Evolutionary conservation across 2,329 filamentous ascomycete species (phyloP).

Genomic region (Stachybotrys echinatus): DNA sequence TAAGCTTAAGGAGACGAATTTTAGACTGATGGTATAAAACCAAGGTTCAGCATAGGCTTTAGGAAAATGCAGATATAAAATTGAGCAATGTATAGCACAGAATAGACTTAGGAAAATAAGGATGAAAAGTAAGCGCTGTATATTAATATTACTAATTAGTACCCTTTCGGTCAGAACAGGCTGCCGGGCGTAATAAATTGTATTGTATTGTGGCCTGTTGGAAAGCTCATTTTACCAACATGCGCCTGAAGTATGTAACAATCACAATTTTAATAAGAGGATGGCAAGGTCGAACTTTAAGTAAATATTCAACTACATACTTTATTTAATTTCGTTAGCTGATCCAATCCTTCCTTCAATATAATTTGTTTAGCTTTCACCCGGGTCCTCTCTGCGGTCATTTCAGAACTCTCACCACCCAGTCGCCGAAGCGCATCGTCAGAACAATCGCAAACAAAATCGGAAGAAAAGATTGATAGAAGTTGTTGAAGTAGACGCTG

Average conservation of each 20-base stretch:
- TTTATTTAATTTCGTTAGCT: too few species aligned
- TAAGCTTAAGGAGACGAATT: neutral
- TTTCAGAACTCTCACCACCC: too few species aligned
- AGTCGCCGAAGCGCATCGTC: too few species aligned
- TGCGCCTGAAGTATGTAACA: too few species aligned
- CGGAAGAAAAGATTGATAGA: constrained; percentile 14
- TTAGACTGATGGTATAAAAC: neutral
- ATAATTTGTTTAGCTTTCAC: too few species aligned
- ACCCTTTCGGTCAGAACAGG: neutral
- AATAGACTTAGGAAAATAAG: neutral
- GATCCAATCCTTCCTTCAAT: too few species aligned
- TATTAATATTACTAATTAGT: neutral
- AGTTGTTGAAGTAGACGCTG: constrained; percentile 20
- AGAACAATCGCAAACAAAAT: too few species aligned
- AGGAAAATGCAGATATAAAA: neutral
- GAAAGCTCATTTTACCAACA: too few species aligned
- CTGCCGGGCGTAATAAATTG: neutral
- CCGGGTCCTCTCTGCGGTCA: too few species aligned
- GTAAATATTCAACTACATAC: too few species aligned
- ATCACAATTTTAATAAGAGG: too few species aligned
- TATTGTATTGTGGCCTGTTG: neutral
- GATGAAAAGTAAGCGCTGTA: neutral
- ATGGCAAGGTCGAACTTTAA: too few species aligned
- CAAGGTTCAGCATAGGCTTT: neutral
- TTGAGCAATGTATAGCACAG: neutral